phyloP scores from a whole-genome alignment of 345 rosid genomes.

The Melastoma malabathricum region DNA sequence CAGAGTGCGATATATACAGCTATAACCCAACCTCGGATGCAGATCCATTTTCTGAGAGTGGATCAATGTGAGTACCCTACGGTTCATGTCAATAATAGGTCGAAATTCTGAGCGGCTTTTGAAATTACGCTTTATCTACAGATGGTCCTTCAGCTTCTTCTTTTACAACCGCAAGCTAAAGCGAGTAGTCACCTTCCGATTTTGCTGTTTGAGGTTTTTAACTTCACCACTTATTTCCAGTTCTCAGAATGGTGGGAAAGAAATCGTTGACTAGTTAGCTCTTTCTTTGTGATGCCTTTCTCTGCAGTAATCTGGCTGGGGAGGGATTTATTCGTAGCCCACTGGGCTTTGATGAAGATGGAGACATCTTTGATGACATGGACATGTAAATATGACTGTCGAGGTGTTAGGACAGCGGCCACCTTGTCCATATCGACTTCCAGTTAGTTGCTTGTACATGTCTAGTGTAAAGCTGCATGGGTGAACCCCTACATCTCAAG shows the following conservation, averaged over 20 bases:
- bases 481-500: neutral
- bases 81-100: too few species aligned
- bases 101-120: too few species aligned
- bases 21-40: slow-evolving; percentile 73
- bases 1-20: slow-evolving; percentile 85
- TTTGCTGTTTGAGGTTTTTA: slow-evolving; percentile 61
- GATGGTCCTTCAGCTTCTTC: slow-evolving; percentile 94
- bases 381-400: slow-evolving; percentile 41
- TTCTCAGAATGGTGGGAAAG: neutral
- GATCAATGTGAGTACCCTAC: slow-evolving; percentile 42
- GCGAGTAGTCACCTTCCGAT: slow-evolving; percentile 74
- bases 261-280: neutral
- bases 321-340: slow-evolving; percentile 41
- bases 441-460: slow-evolving; percentile 9
- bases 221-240: neutral
- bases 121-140: slow-evolving; percentile 13
- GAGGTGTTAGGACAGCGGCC: slow-evolving; percentile 11
- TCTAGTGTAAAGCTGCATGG: neutral
- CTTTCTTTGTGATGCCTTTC: neutral
- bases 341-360: slow-evolving; percentile 41
- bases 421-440: slow-evolving; percentile 3
- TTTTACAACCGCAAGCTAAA: slow-evolving; percentile 85
- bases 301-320: slow-evolving; percentile 59
- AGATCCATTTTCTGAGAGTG: slow-evolving; percentile 71
- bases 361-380: slow-evolving; percentile 67